These are phyloP conservation scores for Rhodotorula mucilaginosa DNA, from an alignment of 1,284 basidiomycete species.

Conservation along the genomic window DNA sequence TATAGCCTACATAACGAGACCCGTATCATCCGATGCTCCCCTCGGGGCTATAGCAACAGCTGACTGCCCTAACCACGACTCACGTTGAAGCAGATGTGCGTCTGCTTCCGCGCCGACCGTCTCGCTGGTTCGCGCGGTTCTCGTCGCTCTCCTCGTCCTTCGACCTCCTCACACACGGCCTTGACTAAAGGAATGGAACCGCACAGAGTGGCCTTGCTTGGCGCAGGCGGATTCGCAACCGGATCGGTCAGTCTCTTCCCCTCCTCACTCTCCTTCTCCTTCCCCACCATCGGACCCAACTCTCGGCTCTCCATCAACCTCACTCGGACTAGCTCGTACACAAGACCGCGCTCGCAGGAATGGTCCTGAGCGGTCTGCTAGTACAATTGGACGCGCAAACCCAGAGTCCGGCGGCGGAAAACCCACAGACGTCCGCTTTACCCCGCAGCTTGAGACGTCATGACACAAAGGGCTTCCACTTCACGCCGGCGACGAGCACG, in stretches of 20 bases:
- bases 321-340: no score
- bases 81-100: no score
- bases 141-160: background rate
- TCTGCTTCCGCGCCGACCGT: background rate
- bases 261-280: background rate
- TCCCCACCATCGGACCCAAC: background rate
- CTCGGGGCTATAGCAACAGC: no score
- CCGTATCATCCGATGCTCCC: no score
- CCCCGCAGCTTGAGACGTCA: background rate
- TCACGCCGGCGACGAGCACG: no score
- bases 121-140: background rate
- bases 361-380: no score
- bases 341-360: no score
- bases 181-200: background rate
- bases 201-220: constrained; percentile 14
- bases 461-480: background rate
- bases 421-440: background rate
- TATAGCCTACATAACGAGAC: no score
- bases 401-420: no score
- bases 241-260: constrained; percentile 3
- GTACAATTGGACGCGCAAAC: no score
- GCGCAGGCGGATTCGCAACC: constrained; percentile 22
- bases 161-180: background rate
- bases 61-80: no score
- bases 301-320: no score